Evolutionary conservation across 495 filamentous ascomycete species (phyloP).

Genomic region (Xylaria scruposa): DNA sequence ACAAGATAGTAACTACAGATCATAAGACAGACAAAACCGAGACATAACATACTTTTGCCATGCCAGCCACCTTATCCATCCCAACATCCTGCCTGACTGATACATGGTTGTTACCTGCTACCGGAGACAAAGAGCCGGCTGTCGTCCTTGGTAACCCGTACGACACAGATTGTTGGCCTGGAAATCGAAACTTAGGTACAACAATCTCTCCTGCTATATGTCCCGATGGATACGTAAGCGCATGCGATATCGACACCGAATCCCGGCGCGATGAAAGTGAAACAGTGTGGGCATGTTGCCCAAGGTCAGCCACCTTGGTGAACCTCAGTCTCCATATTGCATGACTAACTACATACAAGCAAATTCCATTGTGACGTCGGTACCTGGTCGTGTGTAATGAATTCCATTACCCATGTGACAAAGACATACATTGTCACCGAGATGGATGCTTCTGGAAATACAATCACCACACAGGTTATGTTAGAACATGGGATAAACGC

Average conservation of each 20-base stretch:
- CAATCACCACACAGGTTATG: conserved; percentile 19
- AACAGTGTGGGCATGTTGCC: neutral
- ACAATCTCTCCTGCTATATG: neutral
- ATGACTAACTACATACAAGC: conserved; percentile 6
- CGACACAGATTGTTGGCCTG: neutral
- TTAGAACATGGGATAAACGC: conserved; percentile 28
- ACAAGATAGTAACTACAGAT: conserved; percentile 22
- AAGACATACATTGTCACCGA: conserved; percentile 20
- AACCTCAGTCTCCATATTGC: neutral
- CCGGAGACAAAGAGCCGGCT: fast-evolving
- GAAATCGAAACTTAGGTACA: neutral
- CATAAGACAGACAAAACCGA: neutral
- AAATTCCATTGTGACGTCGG: conserved; percentile 27
- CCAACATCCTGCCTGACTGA: neutral
- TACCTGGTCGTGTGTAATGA: conserved; percentile 22
- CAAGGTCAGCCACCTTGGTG: neutral
- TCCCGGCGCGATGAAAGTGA: neutral
- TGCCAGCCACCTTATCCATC: neutral
- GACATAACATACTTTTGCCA: neutral
- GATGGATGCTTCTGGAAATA: conserved; percentile 25
- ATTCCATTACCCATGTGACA: neutral
- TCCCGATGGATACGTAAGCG: neutral
- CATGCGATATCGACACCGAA: neutral
- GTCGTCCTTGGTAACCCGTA: neutral
- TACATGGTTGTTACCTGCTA: neutral